Evolutionary conservation across 176 grass and related monocot genomes (phyloP).

Genomic region (Avena insularis): DNA sequence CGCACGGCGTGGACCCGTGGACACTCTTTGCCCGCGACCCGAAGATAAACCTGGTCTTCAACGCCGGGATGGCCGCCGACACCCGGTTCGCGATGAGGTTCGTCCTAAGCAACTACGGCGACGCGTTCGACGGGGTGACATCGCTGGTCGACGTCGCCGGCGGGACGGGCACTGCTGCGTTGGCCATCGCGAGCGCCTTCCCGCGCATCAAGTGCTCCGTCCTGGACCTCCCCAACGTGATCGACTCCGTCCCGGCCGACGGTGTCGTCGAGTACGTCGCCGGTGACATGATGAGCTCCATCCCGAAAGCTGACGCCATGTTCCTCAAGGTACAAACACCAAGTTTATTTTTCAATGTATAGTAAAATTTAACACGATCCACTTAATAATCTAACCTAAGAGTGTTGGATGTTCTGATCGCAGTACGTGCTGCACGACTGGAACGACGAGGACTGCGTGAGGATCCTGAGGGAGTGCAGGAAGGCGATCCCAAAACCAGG

Average conservation of each 20-base stretch:
- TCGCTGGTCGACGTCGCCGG: conserved; percentile 14
- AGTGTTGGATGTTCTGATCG: background rate
- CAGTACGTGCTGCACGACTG: background rate
- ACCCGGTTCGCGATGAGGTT: background rate
- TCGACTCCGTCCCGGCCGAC: background rate
- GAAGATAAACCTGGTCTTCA: conserved; percentile 31
- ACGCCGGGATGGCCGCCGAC: conserved; percentile 21
- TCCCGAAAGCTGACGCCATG: conserved; percentile 46
- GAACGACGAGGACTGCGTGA: background rate
- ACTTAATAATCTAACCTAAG: background rate
- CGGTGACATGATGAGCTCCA: conserved; percentile 48
- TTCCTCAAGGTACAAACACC: conserved; percentile 31
- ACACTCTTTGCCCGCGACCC: background rate
- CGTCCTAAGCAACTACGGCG: background rate
- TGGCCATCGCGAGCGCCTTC: background rate
- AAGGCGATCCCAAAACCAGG: background rate
- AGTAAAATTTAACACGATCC: too few species aligned
- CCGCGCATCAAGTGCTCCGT: background rate
- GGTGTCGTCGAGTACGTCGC: conserved; percentile 22
- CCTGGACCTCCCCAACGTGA: background rate
- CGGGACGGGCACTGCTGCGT: background rate
- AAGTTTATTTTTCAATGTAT: background rate
- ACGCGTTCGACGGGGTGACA: background rate
- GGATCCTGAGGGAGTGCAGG: background rate
- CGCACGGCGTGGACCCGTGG: conserved; percentile 23